phyloP scores from a whole-genome alignment of 176 grass and related monocot genomes.

The Carex myosuroides region DNA sequence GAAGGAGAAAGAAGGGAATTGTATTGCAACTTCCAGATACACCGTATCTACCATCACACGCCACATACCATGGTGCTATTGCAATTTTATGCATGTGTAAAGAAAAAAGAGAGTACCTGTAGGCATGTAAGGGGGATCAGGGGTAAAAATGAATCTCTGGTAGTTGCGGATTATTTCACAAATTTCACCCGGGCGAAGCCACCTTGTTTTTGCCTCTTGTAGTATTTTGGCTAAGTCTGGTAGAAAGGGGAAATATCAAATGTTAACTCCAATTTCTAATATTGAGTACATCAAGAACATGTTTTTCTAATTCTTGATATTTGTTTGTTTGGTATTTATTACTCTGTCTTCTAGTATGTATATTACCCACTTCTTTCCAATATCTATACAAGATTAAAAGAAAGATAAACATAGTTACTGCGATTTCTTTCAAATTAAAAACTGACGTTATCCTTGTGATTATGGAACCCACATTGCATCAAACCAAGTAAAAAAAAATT shows the following conservation, averaged over 20 bases:
- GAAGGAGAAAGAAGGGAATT: too few relatives aligned
- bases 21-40: background rate
- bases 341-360: background rate
- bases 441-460: background rate
- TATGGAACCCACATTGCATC: background rate
- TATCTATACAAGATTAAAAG: background rate
- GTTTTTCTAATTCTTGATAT: background rate
- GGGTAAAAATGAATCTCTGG: conserved; percentile 26
- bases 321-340: background rate
- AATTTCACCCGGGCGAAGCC: conserved; percentile 47
- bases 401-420: too few relatives aligned
- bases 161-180: conserved; percentile 47
- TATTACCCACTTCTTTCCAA: background rate
- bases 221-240: conserved; percentile 37
- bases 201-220: conserved; percentile 37
- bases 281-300: background rate
- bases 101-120: conserved; percentile 16
- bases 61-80: background rate
- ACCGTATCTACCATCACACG: background rate
- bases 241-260: background rate
- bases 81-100: background rate
- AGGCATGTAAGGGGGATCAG: conserved; percentile 41
- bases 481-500: background rate
- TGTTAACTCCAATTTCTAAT: background rate
- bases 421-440: background rate